A percentile compares a stretch with the other conserved stretches of the same genome.
Conservation (phyloP, 768 basidiomycete genomes). For the Kwoniella shandongensis region DNA sequence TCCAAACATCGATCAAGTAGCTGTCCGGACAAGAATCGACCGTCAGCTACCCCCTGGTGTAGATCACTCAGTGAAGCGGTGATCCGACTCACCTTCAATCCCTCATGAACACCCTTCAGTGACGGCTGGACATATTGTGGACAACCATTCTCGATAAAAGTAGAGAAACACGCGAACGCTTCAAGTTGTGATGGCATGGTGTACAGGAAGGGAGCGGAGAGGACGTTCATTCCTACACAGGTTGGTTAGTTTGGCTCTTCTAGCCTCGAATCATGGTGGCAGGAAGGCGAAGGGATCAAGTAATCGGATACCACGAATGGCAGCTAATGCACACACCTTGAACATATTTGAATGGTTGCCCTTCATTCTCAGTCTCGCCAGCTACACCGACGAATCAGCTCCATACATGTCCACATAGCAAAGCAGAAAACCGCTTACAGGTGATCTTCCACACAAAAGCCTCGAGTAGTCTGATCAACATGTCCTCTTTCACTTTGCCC, state of each 20-base stretch:
- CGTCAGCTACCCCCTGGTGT: too few species aligned
- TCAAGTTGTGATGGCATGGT: slow-evolving; percentile 98
- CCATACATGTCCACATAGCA: not conserved
- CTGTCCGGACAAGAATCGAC: slow-evolving; percentile 55
- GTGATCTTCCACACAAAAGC: slow-evolving; percentile 90
- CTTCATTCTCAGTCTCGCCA: slow-evolving; percentile 30
- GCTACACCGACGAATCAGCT: slow-evolving; percentile 7
- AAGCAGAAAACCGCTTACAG: slow-evolving; percentile 36
- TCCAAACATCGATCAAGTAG: slow-evolving; percentile 88
- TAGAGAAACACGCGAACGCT: slow-evolving; percentile 93
- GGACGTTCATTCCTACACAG: slow-evolving; percentile 90
- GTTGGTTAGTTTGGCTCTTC: too few species aligned
- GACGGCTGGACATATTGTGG: slow-evolving; percentile 97
- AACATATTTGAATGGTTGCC: slow-evolving; percentile 79
- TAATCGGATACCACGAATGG: not conserved
- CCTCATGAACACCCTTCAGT: slow-evolving; percentile 90
- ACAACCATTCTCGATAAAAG: slow-evolving; percentile 91
- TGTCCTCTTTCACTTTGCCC: slow-evolving; percentile 92
- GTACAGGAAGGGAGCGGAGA: slow-evolving; percentile 96
- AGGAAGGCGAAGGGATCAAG: not conserved
- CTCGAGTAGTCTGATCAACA: slow-evolving; percentile 92
- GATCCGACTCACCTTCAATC: slow-evolving; percentile 69
- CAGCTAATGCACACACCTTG: slow-evolving; percentile 59
- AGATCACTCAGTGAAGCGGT: not conserved
- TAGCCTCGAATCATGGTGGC: too few species aligned